A percentile compares a stretch with the other conserved stretches of the same genome.
Conservation (phyloP, 2,329 filamentous ascomycete species). For the Gnomoniopsis sp. region DNA sequence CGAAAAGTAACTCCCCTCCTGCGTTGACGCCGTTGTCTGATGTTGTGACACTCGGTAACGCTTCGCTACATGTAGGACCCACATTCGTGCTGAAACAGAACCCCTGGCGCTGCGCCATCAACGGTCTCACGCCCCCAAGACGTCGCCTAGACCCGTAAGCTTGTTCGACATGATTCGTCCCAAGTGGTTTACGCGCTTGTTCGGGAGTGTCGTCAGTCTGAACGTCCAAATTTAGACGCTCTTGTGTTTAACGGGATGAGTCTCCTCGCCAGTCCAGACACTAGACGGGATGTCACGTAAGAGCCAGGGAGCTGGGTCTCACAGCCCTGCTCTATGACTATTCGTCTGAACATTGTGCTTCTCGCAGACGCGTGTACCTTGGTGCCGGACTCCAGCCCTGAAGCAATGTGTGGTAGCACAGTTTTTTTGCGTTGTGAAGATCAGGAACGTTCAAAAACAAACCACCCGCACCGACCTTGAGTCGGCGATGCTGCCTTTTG, state of each 20-base stretch:
- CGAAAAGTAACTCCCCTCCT: not conserved
- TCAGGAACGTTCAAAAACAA: not conserved
- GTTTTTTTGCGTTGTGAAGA: not conserved
- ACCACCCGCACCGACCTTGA: not conserved
- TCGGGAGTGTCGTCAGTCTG: not conserved
- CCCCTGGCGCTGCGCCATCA: too few species aligned
- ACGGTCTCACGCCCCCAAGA: not conserved
- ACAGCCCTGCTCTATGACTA: not conserved
- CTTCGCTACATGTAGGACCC: not conserved
- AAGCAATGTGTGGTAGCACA: not conserved
- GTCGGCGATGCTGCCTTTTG: not conserved
- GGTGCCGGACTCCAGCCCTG: not conserved
- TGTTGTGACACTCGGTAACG: not conserved
- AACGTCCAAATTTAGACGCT: not conserved
- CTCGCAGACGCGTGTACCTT: not conserved
- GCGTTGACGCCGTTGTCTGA: not conserved
- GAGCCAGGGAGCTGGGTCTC: not conserved
- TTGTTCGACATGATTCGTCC: not conserved
- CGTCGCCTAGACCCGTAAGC: not conserved
- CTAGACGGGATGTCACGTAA: not conserved
- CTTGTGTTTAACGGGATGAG: not conserved
- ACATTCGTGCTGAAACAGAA: not conserved
- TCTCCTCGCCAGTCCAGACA: not conserved
- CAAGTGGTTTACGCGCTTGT: not conserved
- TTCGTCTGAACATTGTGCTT: not conserved